A percentile compares a stretch with the other conserved stretches of the same genome.
phyloP scores from a whole-genome alignment of 2,329 filamentous ascomycete species.

The Periconia sp. region DNA sequence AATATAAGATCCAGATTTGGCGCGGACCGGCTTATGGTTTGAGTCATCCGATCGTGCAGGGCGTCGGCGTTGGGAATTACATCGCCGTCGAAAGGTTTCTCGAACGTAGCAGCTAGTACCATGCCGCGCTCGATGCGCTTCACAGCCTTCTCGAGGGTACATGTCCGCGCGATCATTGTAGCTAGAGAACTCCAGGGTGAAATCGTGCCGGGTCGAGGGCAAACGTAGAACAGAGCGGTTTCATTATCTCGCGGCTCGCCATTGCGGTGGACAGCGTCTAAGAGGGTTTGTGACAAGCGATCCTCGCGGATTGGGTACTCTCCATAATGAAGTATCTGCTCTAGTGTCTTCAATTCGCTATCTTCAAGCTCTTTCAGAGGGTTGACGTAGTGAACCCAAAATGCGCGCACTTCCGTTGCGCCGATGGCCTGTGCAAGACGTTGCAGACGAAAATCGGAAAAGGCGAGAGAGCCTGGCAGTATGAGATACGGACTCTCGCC shows the following conservation, averaged over 20 bases:
- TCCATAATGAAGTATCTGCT: conserved; percentile 67
- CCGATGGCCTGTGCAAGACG: conserved; percentile 54
- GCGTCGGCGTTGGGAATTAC: conserved; percentile 69
- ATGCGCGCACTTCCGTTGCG: conserved; percentile 54
- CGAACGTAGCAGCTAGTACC: conserved; percentile 71
- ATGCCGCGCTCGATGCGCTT: conserved; percentile 87
- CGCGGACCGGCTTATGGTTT: conserved; percentile 70
- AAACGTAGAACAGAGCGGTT: conserved; percentile 71
- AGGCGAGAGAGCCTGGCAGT: conserved; percentile 61
- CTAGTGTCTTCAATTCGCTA: conserved; percentile 58
- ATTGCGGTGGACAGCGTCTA: conserved; percentile 57
- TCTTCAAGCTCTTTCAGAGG: conserved; percentile 47
- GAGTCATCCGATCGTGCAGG: conserved; percentile 95
- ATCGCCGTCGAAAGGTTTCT: conserved; percentile 57
- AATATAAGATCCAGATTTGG: conserved; percentile 82
- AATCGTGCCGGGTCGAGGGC: conserved; percentile 79
- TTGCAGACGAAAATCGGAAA: conserved; percentile 57
- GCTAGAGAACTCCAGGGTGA: conserved; percentile 98
- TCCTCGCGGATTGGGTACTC: conserved; percentile 56
- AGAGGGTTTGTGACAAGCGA: conserved; percentile 50
- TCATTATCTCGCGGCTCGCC: conserved; percentile 58
- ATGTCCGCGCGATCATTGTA: conserved; percentile 91
- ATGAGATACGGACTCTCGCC: conserved; percentile 48
- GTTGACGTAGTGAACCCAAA: conserved; percentile 60
- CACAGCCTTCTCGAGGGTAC: conserved; percentile 74